Percentiles rank a stretch among this genome's conserved stretches.
Evolutionary conservation across 345 rosid species (phyloP).

Genomic region (Geranium rotundifolium): DNA sequence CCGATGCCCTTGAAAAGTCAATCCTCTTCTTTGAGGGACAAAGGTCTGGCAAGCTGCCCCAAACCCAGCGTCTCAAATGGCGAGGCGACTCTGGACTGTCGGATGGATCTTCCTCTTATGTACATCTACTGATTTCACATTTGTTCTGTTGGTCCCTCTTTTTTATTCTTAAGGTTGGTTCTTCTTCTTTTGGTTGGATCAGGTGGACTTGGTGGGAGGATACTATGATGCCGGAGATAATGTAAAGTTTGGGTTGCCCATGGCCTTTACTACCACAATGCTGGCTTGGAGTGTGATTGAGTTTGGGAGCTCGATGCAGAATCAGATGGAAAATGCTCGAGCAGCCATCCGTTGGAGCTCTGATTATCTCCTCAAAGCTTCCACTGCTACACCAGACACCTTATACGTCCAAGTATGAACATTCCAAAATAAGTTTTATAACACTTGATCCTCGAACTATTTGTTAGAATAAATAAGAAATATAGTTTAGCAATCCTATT

Average conservation of each 20-base stretch:
- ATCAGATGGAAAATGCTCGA: conserved; percentile 34
- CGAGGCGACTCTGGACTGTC: conserved; percentile 67
- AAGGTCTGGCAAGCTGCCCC: conserved; percentile 68
- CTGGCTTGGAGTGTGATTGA: conserved; percentile 71
- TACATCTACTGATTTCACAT: conserved; percentile 2
- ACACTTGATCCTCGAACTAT: too few relatives aligned
- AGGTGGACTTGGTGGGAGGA: conserved; percentile 87
- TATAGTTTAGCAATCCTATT: too few relatives aligned
- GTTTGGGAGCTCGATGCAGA: conserved; percentile 46
- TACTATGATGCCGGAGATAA: conserved; percentile 96
- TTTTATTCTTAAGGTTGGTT: too few relatives aligned
- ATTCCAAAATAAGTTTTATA: too few relatives aligned
- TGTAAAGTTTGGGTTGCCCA: conserved; percentile 81
- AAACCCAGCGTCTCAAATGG: conserved; percentile 48
- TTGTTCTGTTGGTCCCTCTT: not conserved
- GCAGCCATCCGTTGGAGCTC: conserved; percentile 60
- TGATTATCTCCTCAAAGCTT: conserved; percentile 58
- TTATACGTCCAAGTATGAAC: too few relatives aligned
- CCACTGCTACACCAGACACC: conserved; percentile 42
- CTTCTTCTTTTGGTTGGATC: too few relatives aligned
- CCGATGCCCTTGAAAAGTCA: conserved; percentile 72
- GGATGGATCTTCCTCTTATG: conserved; percentile 55
- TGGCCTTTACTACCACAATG: conserved; percentile 80
- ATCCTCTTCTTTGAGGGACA: conserved; percentile 82
- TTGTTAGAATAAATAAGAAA: too few relatives aligned